Base-by-base conservation (phyloP, 2,329 filamentous ascomycete genomes). In the Neopestalotiopsis clavispora region DNA sequence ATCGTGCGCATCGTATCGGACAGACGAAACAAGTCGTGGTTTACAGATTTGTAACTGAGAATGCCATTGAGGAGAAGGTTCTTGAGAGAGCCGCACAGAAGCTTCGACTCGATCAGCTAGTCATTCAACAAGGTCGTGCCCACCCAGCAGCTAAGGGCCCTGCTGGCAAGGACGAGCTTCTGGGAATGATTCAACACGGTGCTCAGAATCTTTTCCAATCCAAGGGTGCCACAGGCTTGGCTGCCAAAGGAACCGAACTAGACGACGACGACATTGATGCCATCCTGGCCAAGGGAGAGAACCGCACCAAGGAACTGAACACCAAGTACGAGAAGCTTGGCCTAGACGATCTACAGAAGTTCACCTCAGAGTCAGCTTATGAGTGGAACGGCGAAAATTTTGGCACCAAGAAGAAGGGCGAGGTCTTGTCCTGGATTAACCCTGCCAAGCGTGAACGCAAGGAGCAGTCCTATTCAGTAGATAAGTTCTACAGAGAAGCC, bases 311-410 rank as follows among this genome's bases (percentile, higher is more conserved):
- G 72, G 87, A 96, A 79, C 87, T 99, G 57, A 98, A 94, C 78
- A 92, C 93, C 73, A 95, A 94, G 80, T 99, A 98, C 76, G 96
- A 98, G 80, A 97, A 97, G 79, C 90, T 99, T 56, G 96, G 97
- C 72, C 92, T 99, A 38, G 96, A 99, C 78, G 96, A 99, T 74
- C 83, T 99, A 58, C 96, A 99, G 78, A 98, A 98, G 78, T 99
- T 99, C 81, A 96, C 92, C 1, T 98, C 95, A 0, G 96, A 99
- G 76, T 97, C 94, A 67, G 95, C 97, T 0, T 99, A 99, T 76
- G 96, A 98, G 78, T 99, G 97, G 97, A 99, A 99, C 72, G 96
- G 96, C 61, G 92, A 98, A 82, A 95, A 95, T 76, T 99, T 99
- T 79, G 93, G 94, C 66, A 93, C 92, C 69, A 89, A 91, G 78